Percentiles rank a stretch among this genome's conserved stretches.
Conservation (phyloP, 345 rosid genomes). For the Lagerstroemia speciosa region DNA sequence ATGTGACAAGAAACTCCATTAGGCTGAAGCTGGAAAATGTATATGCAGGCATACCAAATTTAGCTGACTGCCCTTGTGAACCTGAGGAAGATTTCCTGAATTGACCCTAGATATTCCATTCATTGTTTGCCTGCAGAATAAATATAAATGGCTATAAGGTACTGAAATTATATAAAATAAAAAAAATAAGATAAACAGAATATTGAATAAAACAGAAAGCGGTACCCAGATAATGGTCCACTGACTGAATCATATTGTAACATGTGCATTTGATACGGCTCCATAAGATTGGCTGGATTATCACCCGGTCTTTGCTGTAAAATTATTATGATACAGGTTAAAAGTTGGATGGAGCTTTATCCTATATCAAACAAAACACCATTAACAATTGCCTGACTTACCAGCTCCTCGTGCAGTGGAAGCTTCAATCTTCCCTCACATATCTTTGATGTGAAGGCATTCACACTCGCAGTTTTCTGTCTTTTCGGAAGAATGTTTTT, state of each 20-base stretch:
- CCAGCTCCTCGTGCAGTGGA: conserved; percentile 43
- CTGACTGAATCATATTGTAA: background rate
- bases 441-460: conserved; percentile 33
- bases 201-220: background rate
- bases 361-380: conserved; percentile 11
- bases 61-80: background rate
- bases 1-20: background rate
- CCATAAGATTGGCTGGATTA: background rate
- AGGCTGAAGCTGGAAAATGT: background rate
- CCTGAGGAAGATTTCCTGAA: background rate
- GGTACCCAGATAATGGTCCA: background rate
- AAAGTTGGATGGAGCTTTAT: background rate
- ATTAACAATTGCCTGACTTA: conserved; percentile 37
- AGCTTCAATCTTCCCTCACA: conserved; percentile 44
- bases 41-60: background rate
- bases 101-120: background rate
- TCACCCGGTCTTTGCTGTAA: background rate
- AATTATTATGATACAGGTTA: background rate
- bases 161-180: background rate
- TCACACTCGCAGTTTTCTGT: conserved; percentile 32
- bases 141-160: background rate
- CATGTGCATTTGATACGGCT: conserved; percentile 1
- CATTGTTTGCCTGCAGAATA: background rate
- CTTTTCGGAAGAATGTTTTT: conserved; percentile 23
- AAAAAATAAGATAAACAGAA: background rate